Percentiles rank a stretch among this genome's conserved stretches.
phyloP scores from a whole-genome alignment of 345 rosid species.

The Noccaea bulbosa region DNA sequence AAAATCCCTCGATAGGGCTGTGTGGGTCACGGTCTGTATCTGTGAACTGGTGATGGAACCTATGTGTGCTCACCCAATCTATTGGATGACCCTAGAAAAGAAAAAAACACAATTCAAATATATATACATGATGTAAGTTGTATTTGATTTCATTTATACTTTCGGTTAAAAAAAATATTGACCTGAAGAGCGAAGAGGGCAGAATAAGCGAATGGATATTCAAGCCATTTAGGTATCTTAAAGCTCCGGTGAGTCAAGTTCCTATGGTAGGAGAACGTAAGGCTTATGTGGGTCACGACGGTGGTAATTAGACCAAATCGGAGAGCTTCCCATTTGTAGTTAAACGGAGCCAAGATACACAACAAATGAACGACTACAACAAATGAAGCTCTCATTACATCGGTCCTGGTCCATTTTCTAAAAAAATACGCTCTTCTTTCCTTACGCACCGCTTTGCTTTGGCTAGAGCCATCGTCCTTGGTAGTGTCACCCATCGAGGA shows the following conservation, averaged over 20 bases:
- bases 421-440: constrained; percentile 28
- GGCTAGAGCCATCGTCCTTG: constrained; percentile 27
- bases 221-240: constrained; percentile 49
- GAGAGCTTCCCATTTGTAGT: constrained; percentile 44
- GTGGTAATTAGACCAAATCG: constrained; percentile 21
- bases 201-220: constrained; percentile 43
- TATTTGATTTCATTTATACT: neutral
- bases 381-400: constrained; percentile 33
- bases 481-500: constrained; percentile 31
- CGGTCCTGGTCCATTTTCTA: constrained; percentile 40
- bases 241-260: constrained; percentile 45
- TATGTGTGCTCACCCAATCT: constrained; percentile 47
- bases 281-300: constrained; percentile 27
- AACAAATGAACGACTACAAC: constrained; percentile 37
- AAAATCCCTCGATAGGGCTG: constrained; percentile 46
- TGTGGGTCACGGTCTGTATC: constrained; percentile 46
- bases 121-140: neutral
- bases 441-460: constrained; percentile 18
- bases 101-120: neutral
- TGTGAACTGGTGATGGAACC: constrained; percentile 46
- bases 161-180: neutral
- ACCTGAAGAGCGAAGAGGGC: constrained; percentile 47
- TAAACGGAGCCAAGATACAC: constrained; percentile 37
- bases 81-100: constrained; percentile 42
- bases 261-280: constrained; percentile 48